phyloP scores from a whole-genome alignment of 371 early-diverging fungal species.

The Batkoa obscura region DNA sequence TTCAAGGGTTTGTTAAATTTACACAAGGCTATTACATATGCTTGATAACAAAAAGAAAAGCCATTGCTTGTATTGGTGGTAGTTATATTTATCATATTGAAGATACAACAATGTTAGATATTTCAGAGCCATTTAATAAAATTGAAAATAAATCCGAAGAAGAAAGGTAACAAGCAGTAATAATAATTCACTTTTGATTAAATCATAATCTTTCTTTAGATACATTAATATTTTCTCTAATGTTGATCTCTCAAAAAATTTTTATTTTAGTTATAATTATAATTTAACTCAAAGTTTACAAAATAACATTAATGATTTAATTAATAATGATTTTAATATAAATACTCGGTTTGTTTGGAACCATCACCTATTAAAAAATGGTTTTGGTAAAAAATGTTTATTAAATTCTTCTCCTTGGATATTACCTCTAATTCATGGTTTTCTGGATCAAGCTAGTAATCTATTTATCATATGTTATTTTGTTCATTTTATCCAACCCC shows the following conservation, averaged over 20 bases:
- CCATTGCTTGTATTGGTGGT: slow-evolving; percentile 88
- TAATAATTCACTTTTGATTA: neutral
- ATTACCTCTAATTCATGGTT: slow-evolving; percentile 83
- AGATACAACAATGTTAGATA: slow-evolving; percentile 58
- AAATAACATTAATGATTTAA: slow-evolving; percentile 45
- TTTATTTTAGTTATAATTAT: slow-evolving; percentile 85
- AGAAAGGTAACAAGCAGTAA: slow-evolving; percentile 22
- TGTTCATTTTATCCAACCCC: no score
- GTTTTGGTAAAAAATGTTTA: slow-evolving; percentile 24
- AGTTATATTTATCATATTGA: slow-evolving; percentile 91
- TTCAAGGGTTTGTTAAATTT: slow-evolving; percentile 71
- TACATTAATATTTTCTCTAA: slow-evolving; percentile 62
- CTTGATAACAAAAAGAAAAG: slow-evolving; percentile 63
- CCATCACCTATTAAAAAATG: slow-evolving; percentile 52
- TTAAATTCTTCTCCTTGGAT: slow-evolving; percentile 49
- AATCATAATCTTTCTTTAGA: slow-evolving; percentile 12
- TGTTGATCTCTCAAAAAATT: slow-evolving; percentile 68
- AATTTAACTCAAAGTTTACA: slow-evolving; percentile 84
- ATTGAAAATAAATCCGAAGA: slow-evolving; percentile 63
- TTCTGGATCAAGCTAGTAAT: slow-evolving; percentile 77
- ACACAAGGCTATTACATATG: slow-evolving; percentile 83
- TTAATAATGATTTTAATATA: slow-evolving; percentile 3
- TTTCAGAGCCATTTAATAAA: slow-evolving; percentile 20
- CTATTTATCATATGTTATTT: no score
- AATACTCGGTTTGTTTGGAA: slow-evolving; percentile 87